phyloP scores from a whole-genome alignment of 2,329 filamentous ascomycete genomes.

The Setomelanomma holmii region DNA sequence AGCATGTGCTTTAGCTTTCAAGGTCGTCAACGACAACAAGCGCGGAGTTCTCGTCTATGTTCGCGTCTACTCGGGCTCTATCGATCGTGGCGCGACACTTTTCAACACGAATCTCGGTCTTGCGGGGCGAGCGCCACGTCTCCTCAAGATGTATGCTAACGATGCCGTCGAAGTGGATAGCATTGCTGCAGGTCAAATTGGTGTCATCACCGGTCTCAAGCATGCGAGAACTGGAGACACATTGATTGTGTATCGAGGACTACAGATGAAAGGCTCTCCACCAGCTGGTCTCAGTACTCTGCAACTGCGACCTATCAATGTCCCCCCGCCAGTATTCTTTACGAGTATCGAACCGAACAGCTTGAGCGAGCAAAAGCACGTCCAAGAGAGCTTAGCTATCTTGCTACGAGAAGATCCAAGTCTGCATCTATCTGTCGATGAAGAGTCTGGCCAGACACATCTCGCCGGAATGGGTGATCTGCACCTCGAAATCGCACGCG shows the following conservation, averaged over 20 bases:
- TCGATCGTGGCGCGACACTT: constrained; percentile 75
- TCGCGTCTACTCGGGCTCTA: constrained; percentile 83
- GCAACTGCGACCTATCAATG: constrained; percentile 84
- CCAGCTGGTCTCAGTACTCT: constrained; percentile 74
- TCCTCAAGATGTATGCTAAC: constrained; percentile 88
- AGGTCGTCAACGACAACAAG: constrained; percentile 87
- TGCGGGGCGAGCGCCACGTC: constrained; percentile 79
- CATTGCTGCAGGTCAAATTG: constrained; percentile 87
- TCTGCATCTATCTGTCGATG: constrained; percentile 80
- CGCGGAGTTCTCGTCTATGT: constrained; percentile 91
- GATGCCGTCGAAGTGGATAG: constrained; percentile 84
- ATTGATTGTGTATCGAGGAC: constrained; percentile 74
- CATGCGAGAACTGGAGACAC: constrained; percentile 94
- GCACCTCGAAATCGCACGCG: constrained; percentile 90
- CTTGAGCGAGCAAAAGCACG: constrained; percentile 77
- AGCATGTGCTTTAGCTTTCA: constrained; percentile 79
- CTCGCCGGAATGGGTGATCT: constrained; percentile 96
- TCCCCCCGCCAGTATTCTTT: constrained; percentile 95
- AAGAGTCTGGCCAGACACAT: constrained; percentile 91
- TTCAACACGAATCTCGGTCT: constrained; percentile 87
- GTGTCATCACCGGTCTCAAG: constrained; percentile 89
- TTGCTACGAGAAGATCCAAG: constrained; percentile 92
- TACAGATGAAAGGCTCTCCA: constrained; percentile 67
- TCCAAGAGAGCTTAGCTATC: constrained; percentile 77
- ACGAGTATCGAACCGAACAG: constrained; percentile 87